These are phyloP conservation scores for Magnaporthiopsis rhizophila DNA, from an alignment of 2,329 filamentous ascomycete genomes.

Conservation along the genomic window DNA sequence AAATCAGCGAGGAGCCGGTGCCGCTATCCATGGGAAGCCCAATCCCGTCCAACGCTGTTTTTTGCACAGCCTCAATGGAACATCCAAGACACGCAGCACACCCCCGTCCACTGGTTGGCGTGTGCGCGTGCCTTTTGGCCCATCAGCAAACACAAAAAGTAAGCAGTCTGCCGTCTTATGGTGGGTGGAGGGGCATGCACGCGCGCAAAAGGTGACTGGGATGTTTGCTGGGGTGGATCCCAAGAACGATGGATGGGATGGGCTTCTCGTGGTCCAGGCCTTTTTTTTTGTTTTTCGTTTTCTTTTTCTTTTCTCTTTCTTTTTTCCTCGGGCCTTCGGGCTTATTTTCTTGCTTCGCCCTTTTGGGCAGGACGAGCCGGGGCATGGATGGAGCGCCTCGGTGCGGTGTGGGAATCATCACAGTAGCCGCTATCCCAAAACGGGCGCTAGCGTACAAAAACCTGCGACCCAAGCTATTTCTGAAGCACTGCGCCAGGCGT, in stretches of 20 bases:
- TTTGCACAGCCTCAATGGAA: conserved; percentile 4
- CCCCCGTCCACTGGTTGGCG: not conserved
- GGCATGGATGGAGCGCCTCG: not conserved
- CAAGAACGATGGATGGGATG: not conserved
- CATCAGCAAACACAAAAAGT: not conserved
- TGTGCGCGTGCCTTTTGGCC: not conserved
- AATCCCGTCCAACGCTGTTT: conserved; percentile 1
- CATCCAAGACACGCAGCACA: not conserved
- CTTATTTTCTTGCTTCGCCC: not conserved
- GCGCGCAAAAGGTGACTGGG: not conserved
- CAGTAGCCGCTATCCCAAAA: conserved; percentile 13
- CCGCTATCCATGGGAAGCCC: conserved; percentile 1
- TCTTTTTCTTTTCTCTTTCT: not conserved
- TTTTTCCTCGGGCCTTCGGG: not conserved
- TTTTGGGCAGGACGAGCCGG: conserved; percentile 3
- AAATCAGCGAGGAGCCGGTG: conserved; percentile 1
- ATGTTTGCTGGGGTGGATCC: not conserved
- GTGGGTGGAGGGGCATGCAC: not conserved
- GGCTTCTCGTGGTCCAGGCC: not conserved
- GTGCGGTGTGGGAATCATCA: not conserved
- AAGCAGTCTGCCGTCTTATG: not conserved
- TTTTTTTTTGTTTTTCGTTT: not conserved
- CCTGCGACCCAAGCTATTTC: conserved; percentile 29
- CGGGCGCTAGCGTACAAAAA: conserved; percentile 25
- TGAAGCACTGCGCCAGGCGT: conserved; percentile 42